phyloP scores from a whole-genome alignment of 2,329 filamentous ascomycete species.

The Botrytis fragariae region DNA sequence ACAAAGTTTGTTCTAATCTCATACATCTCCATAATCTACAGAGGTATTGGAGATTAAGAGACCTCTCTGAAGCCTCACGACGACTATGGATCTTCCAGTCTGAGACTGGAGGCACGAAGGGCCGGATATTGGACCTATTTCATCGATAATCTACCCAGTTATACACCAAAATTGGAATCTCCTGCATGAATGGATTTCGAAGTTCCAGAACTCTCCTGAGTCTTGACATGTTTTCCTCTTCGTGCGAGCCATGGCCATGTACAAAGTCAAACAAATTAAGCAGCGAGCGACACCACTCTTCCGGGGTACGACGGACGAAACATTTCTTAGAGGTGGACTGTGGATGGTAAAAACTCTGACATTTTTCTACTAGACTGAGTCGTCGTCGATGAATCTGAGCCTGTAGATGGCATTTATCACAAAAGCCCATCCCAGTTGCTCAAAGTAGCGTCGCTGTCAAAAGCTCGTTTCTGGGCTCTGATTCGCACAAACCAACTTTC shows the following conservation, averaged over 20 bases:
- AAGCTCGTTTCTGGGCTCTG: conserved; percentile 12
- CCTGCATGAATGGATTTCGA: conserved; percentile 37
- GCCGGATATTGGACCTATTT: conserved; percentile 32
- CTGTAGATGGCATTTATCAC: conserved; percentile 30
- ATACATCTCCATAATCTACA: conserved; percentile 13
- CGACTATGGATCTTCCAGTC: conserved; percentile 14
- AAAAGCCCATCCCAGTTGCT: conserved; percentile 29
- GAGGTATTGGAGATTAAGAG: conserved; percentile 18
- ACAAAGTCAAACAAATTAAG: conserved; percentile 26
- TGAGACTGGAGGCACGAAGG: conserved; percentile 17
- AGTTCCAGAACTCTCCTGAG: conserved; percentile 16
- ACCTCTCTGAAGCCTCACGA: conserved; percentile 8
- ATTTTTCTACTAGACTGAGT: conserved; percentile 27
- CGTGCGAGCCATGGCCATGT: conserved; percentile 21
- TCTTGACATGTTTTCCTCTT: conserved; percentile 28
- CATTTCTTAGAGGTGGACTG: neutral
- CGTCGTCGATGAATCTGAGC: conserved; percentile 27
- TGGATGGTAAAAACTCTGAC: conserved; percentile 15
- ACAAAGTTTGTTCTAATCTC: conserved; percentile 7
- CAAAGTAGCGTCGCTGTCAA: conserved; percentile 21
- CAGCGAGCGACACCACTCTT: conserved; percentile 19
- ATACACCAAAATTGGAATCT: conserved; percentile 34
- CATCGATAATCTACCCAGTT: conserved; percentile 20
- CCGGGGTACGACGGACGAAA: conserved; percentile 14
- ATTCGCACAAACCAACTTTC: conserved; percentile 15